Base-by-base conservation (phyloP, 2,329 filamentous ascomycete species). In the Penicillium sp. region DNA sequence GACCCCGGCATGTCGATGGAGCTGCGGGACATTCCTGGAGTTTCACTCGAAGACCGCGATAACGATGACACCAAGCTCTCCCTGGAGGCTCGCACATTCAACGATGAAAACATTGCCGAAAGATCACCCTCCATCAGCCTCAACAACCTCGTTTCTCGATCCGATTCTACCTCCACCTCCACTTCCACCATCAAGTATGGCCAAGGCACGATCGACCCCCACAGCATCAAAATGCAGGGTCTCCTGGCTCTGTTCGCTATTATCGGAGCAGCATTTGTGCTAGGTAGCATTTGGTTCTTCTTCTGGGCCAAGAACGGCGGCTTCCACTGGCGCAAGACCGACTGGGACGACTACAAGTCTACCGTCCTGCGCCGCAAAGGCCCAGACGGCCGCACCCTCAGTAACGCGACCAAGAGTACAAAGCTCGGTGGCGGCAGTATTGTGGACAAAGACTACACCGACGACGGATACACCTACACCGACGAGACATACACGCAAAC, bases 311-410 rank as follows among this genome's bases (percentile, higher is more conserved):
- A 90, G 78, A 96, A 98, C 67, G 95, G 95, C 60, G 95, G 95
- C 14, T 97, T 98, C 79, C 80, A 90, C 62, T 98, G 92, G 82
- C 84, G 84, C 47, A 80, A 96, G 61, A 82, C 86, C 35, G 95
- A 99, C 76, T 99, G 95, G 93, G 93, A 98, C 6, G 95, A 99
- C 70, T 99, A 99, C 85, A 98, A 98, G 74, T 89, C 90, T 1
- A 97, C 93, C 0, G 95, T 99, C 2, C 78, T 99, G 46, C 85
- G 95, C 43, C 89, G 93, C 52, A 92, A 89, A 69, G 93, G 92
- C 0, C 91, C 93, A 5, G 93, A 97, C 76, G 93, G 93, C 42
- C 93, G 89, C 45, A 87, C 93, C 1, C 81, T 97, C 4, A 90
- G 87, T 54, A 90, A 91, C 54, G 93, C 90, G 0, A 96, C 92